A percentile compares a stretch with the other conserved stretches of the same genome.
Evolutionary conservation across 495 filamentous ascomycete genomes (phyloP).

Genomic region (Hyaloscypha variabilis): DNA sequence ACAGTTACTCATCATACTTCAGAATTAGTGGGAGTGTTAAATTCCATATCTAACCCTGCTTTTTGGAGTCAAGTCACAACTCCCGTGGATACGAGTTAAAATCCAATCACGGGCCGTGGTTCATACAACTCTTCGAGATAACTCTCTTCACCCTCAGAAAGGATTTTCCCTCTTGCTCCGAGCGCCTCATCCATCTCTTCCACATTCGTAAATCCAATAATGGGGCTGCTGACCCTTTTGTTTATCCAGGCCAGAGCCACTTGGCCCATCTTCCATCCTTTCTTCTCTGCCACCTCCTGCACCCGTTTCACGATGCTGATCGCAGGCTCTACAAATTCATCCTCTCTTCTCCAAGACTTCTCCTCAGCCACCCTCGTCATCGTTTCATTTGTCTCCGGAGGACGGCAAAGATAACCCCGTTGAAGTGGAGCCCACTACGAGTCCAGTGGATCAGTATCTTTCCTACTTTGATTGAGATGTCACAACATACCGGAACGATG

Average conservation of each 20-base stretch:
- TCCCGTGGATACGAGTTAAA: background rate
- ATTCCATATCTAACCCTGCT: too few species aligned
- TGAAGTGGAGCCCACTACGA: conserved; percentile 22
- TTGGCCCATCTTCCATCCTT: conserved; percentile 57
- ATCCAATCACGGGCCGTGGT: conserved; percentile 43
- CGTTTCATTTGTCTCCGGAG: conserved; percentile 14
- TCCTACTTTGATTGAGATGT: conserved; percentile 54
- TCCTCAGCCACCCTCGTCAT: conserved; percentile 37
- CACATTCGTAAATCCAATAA: conserved; percentile 58
- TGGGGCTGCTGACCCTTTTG: conserved; percentile 49
- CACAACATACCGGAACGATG: conserved; percentile 33
- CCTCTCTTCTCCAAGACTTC: background rate
- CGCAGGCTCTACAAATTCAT: background rate
- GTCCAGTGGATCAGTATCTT: conserved; percentile 28
- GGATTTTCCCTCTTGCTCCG: conserved; percentile 42
- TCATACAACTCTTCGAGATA: conserved; percentile 64
- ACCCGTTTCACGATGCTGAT: background rate
- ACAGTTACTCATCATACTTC: too few species aligned
- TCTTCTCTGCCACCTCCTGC: conserved; percentile 57
- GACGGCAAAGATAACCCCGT: background rate
- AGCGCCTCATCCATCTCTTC: conserved; percentile 61
- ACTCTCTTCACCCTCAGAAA: conserved; percentile 58
- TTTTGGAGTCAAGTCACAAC: too few species aligned
- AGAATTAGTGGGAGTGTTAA: too few species aligned
- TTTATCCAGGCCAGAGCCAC: conserved; percentile 63